Base-by-base conservation (phyloP, 129 eudicot genomes). In the Ambrosia trifida region DNA sequence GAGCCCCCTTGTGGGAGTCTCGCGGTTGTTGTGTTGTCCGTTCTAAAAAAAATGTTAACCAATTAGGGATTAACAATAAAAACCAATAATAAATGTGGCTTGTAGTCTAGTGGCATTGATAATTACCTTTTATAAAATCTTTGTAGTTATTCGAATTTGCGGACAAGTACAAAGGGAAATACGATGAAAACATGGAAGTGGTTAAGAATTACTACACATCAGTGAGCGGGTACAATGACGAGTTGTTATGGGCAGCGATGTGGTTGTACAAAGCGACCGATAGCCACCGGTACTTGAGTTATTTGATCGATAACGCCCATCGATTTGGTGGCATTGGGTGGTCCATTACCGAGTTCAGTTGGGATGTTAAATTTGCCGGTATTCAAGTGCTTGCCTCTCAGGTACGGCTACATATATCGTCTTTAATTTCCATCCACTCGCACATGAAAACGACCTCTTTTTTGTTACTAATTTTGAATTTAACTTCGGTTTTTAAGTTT, bases 261-360 rank as follows among this genome's bases (percentile, higher is more conserved):
- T 88, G 97, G 97, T 75, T 91, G 30, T 84, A 88, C 77, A 91
- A 80, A 53, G 97, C 96, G 76, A 91, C 97, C 83, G 80, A 77
- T 84, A 80, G 77, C 58, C 72, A 35, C 3, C 57, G 31, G 5
- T 91, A 88, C 70, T 76, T 88, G 72, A 56, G 74, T 19, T 88
- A 91, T 52, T 79, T 86, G 11, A 70, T 84, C 17, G 62, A 77
- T 49, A 82, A 91, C 45, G 94, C 85, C 13, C 45, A 80, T 59
- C 10, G 35, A 7, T 83, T 86, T 68, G 94, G 95, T 77, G 95
- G 92, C 14, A 60, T 40, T 60, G 88, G 87, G 58, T 91, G 97
- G 96, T 66, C 93, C 56, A 79, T 88, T 10, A 58, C 78, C 3
- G 91, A 86, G 56, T 91, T 91, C 83, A 86, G 91, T 64, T 88